Percentiles rank a stretch among this genome's conserved stretches.
phyloP scores from a whole-genome alignment of 2,329 filamentous ascomycete genomes.

The Botrytis elliptica region DNA sequence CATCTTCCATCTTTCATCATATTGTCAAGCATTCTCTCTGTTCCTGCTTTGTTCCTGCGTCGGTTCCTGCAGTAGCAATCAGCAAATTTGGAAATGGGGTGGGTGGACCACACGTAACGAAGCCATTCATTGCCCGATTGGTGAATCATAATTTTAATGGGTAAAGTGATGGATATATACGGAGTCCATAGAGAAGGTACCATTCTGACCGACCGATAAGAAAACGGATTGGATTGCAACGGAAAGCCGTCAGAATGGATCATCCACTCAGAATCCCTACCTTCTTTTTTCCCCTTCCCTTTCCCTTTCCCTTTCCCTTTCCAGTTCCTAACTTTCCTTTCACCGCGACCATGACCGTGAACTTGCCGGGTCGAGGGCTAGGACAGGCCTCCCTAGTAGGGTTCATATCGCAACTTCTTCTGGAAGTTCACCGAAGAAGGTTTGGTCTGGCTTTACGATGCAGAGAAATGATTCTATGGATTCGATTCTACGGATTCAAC shows the following conservation, averaged over 20 bases:
- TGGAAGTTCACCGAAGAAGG: slow-evolving; percentile 30
- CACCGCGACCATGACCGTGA: slow-evolving; percentile 16
- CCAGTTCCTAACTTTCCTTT: background rate
- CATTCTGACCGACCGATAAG: slow-evolving; percentile 17
- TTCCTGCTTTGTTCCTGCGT: slow-evolving; percentile 39
- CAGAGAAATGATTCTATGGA: slow-evolving; percentile 6
- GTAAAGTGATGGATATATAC: slow-evolving; percentile 3
- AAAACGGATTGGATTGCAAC: background rate
- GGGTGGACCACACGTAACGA: background rate
- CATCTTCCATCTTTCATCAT: slow-evolving; percentile 9
- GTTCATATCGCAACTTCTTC: slow-evolving; percentile 24
- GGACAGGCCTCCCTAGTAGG: slow-evolving; percentile 12
- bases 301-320: background rate
- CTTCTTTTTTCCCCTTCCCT: background rate
- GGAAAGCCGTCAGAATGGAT: background rate
- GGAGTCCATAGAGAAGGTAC: background rate
- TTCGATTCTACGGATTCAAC: background rate
- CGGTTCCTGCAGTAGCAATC: slow-evolving; percentile 34
- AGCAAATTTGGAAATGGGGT: background rate
- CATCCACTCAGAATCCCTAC: slow-evolving; percentile 18
- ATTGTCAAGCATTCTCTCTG: slow-evolving; percentile 18
- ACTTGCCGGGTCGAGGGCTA: background rate
- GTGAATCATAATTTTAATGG: slow-evolving; percentile 11
- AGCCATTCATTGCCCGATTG: slow-evolving; percentile 23
- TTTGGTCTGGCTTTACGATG: background rate